Base-by-base conservation (phyloP, 1,284 basidiomycete genomes). In the Austropuccinia psidii region DNA sequence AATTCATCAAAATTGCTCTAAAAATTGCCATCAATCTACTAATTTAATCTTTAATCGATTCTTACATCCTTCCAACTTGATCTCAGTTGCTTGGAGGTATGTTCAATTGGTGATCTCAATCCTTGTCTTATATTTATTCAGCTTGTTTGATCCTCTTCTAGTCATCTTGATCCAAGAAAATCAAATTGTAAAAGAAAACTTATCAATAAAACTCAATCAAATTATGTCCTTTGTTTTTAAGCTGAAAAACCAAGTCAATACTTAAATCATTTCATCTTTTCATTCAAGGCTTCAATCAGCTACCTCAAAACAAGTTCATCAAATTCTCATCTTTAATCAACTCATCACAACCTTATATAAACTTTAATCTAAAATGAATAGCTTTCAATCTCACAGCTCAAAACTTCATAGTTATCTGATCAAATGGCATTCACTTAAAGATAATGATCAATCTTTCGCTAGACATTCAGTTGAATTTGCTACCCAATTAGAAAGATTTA, bases 291-390 rank as follows among this genome's bases (percentile, higher is more conserved):
- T 67, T 4, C 31, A 67, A 52, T 15, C 31, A 39, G 47, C 65
- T n/a, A 67, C 49, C n/a, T 67, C 50, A 15, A 31, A 49, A 67
- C 49, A 67, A 24, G 65, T 67, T 6, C 45, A 67, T 55, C 65
- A 67, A 52, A 33, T 67, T 37, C 15, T 67, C n/a, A 17, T 52
- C 13, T 67, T 67, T 37, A 31, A 67, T 27, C 50, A 11, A 13
- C 35, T 67, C 4, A 15, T 67, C 21, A 15, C 52, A 9, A 67
- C 65, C 15, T 35, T 67, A 41, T 39, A 29, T 2, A 39, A 67
- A 35, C 50, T 52, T 67, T 15, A 67, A 19, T 35, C 37, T 27
- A 55, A 47, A 2, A 54, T 67, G 65, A 21, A 45, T 35, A 31
- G 65, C 6, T 67, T 67, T 24, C 65, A 67, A 33, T 21, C 47